These are phyloP conservation scores for Collybia nuda DNA, from an alignment of 768 basidiomycete species.

Conservation along the genomic window DNA sequence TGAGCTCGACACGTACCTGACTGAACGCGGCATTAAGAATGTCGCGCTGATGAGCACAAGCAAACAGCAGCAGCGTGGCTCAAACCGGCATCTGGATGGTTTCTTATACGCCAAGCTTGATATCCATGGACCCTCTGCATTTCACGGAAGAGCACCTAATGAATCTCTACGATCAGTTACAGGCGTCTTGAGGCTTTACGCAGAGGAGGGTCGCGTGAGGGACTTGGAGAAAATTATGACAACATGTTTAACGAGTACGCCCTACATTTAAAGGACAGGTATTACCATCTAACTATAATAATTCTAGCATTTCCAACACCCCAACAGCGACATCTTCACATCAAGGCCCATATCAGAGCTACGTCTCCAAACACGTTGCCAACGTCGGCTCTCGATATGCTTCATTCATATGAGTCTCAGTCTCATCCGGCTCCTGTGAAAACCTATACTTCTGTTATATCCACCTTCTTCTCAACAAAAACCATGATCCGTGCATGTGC, in stretches of 20 bases:
- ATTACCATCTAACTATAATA: neutral
- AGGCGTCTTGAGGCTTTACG: constrained; percentile 48
- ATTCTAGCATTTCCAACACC: constrained; percentile 43
- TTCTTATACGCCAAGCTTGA: constrained; percentile 51
- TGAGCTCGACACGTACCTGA: constrained; percentile 57
- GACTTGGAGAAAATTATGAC: constrained; percentile 46
- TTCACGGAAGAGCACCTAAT: constrained; percentile 45
- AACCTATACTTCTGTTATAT: constrained; percentile 73
- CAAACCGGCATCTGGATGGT: constrained; percentile 72
- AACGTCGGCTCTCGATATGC: constrained; percentile 57
- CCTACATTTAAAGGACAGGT: neutral
- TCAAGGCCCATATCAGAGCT: constrained; percentile 63
- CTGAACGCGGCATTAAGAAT: constrained; percentile 59
- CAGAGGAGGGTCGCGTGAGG: constrained; percentile 40
- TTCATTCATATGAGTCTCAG: constrained; percentile 72
- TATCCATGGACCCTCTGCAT: constrained; percentile 26
- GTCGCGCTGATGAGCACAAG: constrained; percentile 66
- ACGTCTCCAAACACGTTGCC: constrained; percentile 51
- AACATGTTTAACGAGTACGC: constrained; percentile 43
- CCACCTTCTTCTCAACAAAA: constrained; percentile 49
- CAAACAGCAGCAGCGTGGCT: constrained; percentile 59
- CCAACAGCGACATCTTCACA: constrained; percentile 66
- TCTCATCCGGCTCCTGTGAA: constrained; percentile 65
- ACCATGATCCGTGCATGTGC: constrained; percentile 91
- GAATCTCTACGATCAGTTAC: constrained; percentile 45